Evolutionary conservation across 1,284 basidiomycete genomes (phyloP), one percentile per base, ranked within the genome.

Genomic region (Ustilago curta): DNA sequence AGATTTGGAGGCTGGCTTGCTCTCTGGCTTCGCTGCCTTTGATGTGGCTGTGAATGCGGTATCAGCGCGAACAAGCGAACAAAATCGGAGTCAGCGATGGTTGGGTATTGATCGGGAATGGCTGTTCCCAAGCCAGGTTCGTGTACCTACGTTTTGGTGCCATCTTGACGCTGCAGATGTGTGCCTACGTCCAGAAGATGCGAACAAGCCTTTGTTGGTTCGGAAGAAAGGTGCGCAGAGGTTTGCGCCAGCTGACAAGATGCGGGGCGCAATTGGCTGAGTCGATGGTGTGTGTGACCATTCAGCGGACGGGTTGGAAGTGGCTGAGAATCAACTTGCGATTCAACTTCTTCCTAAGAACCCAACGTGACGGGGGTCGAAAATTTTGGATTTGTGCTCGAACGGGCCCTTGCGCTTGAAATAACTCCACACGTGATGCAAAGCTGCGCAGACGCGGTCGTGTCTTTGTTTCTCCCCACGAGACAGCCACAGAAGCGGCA

Each of bases 391-490:
- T 12, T n/a, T n/a, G n/a, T n/a, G n/a, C n/a, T n/a, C n/a, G n/a
- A n/a, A n/a, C n/a, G n/a, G n/a, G n/a, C n/a, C n/a, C n/a, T n/a
- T n/a, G n/a, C 44, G 25, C 19, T 18, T 31, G 6, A 16, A 14
- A 31, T 21, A 42, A 53, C 62, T 70, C 68, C 68, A 70, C 68
- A 70, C 62, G 68, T 70, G 68, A 70, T 56, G 68, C 27, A 1
- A 21, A 27, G 16, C 29, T 32, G 37, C n/a, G 21, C 4, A 48
- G n/a, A 62, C 65, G 65, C 54, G 59, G 43, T 44, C 35, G 29
- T 51, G 32, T 32, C 16, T 16, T 31, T 59, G 58, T 59, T 59
- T 39, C 32, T 52, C 39, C 12, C 52, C 5, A 18, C 3, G 23
- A 52, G 44, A 8, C 35, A 45, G 45, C 47, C 29, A 31, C 47